These are phyloP conservation scores for Jacaranda copaia DNA, from an alignment of 257 asterid genomes.

Conservation along the genomic window DNA sequence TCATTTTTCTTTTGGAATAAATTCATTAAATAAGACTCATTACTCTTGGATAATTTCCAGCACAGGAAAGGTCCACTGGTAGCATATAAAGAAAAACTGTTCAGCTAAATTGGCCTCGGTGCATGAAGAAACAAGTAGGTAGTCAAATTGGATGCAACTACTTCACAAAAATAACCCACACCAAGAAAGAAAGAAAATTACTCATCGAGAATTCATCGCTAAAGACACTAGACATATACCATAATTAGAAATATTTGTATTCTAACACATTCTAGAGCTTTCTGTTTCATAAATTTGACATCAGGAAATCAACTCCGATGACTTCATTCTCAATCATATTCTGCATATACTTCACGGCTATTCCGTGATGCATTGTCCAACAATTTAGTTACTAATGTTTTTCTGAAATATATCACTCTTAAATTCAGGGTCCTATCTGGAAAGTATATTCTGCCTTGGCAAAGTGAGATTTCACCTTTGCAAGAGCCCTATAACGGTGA, in stretches of 20 bases:
- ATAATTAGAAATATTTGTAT: background rate
- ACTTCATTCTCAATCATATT: background rate
- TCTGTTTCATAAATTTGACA: constrained; percentile 13
- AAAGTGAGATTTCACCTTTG: constrained; percentile 83
- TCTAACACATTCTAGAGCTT: constrained; percentile 17
- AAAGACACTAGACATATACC: too few relatives aligned
- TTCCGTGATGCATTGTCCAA: background rate
- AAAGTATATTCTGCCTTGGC: constrained; percentile 75
- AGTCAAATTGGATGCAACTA: background rate
- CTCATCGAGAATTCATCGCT: background rate
- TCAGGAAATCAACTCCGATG: background rate
- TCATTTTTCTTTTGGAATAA: background rate
- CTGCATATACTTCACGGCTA: background rate
- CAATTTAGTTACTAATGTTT: constrained; percentile 8
- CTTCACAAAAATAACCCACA: background rate
- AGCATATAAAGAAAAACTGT: background rate
- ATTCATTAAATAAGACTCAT: too few relatives aligned
- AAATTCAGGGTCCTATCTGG: constrained; percentile 44
- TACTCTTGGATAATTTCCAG: background rate
- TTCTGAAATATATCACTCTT: constrained; percentile 23
- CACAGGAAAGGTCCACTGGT: too few relatives aligned
- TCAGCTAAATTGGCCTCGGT: background rate
- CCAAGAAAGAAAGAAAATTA: background rate
- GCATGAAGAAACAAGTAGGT: background rate
- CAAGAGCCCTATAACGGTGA: constrained; percentile 84